These are phyloP conservation scores for Suillus weaverae DNA, from an alignment of 768 basidiomycete species.

Conservation along the genomic window DNA sequence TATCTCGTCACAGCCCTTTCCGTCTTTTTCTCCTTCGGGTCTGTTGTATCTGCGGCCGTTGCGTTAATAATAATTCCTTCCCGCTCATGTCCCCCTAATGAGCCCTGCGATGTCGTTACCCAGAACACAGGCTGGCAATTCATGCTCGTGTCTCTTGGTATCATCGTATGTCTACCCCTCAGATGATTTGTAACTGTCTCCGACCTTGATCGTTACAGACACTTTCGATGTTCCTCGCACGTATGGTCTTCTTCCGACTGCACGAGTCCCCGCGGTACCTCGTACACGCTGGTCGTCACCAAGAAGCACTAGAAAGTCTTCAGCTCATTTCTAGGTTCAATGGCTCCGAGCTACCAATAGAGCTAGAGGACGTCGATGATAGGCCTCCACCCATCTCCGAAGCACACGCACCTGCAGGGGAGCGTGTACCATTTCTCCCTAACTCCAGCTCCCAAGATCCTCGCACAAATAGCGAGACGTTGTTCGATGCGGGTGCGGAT, in stretches of 20 bases:
- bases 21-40: conserved; percentile 94
- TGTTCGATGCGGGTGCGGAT: conserved; percentile 30
- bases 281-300: conserved; percentile 81
- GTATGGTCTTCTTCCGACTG: conserved; percentile 87
- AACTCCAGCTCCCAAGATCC: conserved; percentile 15
- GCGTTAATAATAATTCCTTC: conserved; percentile 78
- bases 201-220: conserved; percentile 52
- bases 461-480: conserved; percentile 3
- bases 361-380: conserved; percentile 69
- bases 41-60: conserved; percentile 81
- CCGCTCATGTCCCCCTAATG: conserved; percentile 57
- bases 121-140: conserved; percentile 91
- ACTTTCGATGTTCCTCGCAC: conserved; percentile 79
- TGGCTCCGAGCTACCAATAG: conserved; percentile 66
- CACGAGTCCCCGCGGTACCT: conserved; percentile 95
- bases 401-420: conserved; percentile 18
- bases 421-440: conserved; percentile 30
- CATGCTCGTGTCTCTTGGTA: conserved; percentile 72
- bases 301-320: conserved; percentile 82
- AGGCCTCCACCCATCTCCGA: conserved; percentile 26
- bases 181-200: conserved; percentile 3
- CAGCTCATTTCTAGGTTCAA: conserved; percentile 87
- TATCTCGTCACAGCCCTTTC: conserved; percentile 91
- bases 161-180: conserved; percentile 65
- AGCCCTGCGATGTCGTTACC: conserved; percentile 60